Evolutionary conservation across 106 monocot species (phyloP).

Genomic region (Apostasia shenzhenica): DNA sequence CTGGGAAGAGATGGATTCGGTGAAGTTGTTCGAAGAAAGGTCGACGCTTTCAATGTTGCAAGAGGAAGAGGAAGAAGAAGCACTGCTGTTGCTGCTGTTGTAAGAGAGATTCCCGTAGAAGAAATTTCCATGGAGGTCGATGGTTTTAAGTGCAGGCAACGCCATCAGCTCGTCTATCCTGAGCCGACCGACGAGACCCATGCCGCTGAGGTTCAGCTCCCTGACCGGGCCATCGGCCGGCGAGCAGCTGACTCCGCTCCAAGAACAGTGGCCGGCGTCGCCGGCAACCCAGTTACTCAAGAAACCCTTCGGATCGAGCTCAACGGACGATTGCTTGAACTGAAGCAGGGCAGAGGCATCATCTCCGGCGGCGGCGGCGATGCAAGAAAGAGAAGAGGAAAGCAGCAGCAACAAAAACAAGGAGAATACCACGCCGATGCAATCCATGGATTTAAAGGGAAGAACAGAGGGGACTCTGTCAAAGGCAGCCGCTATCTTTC

Average conservation of each 20-base stretch:
- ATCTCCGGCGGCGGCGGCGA: slow-evolving; percentile 10
- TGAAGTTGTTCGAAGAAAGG: slow-evolving; percentile 60
- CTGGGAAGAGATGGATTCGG: slow-evolving; percentile 13
- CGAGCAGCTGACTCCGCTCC: slow-evolving; percentile 36
- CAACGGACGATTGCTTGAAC: slow-evolving; percentile 39
- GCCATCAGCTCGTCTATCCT: slow-evolving; percentile 23
- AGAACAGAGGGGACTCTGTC: background rate
- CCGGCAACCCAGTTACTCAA: slow-evolving; percentile 25
- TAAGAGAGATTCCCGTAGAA: slow-evolving; percentile 57
- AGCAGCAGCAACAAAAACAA: slow-evolving; percentile 13
- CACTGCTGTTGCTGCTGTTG: slow-evolving; percentile 15
- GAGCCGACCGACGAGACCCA: slow-evolving; percentile 28
- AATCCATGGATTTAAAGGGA: slow-evolving; percentile 14
- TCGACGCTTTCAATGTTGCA: slow-evolving; percentile 49
- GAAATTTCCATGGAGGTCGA: slow-evolving; percentile 34
- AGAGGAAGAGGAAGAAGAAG: slow-evolving; percentile 9
- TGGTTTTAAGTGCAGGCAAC: slow-evolving; percentile 14
- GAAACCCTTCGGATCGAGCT: slow-evolving; percentile 18
- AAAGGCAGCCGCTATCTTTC: too few relatives aligned
- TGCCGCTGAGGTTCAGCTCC: slow-evolving; percentile 22
- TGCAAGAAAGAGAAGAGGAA: background rate
- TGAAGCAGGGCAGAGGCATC: slow-evolving; percentile 23
- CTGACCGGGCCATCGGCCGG: slow-evolving; percentile 17
- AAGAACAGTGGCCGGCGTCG: slow-evolving; percentile 22
- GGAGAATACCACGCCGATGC: slow-evolving; percentile 7